Evolutionary conservation across 306 rosid species (phyloP).

Genomic region (Pyrus bretschneideri): DNA sequence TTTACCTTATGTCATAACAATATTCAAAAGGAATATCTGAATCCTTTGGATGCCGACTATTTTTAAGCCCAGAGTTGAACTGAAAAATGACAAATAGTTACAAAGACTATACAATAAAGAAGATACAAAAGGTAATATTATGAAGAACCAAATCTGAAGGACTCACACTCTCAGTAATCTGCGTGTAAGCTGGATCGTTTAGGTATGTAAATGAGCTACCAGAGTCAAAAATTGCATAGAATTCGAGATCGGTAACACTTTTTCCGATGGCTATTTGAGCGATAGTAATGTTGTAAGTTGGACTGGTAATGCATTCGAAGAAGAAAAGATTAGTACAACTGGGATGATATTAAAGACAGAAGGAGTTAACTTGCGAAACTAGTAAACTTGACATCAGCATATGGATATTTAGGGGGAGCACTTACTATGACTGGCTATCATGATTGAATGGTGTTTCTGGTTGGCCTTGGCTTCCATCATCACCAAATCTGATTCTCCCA

Average conservation of each 20-base stretch:
- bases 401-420: neutral
- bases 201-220: slow-evolving; percentile 85
- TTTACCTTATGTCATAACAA: slow-evolving; percentile 60
- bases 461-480: slow-evolving; percentile 52
- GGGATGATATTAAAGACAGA: slow-evolving; percentile 2
- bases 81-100: slow-evolving; percentile 27
- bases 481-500: slow-evolving; percentile 85
- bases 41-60: slow-evolving; percentile 20
- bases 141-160: neutral
- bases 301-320: slow-evolving; percentile 36
- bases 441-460: slow-evolving; percentile 64
- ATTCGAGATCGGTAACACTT: slow-evolving; percentile 33
- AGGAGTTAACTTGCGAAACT: neutral
- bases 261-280: slow-evolving; percentile 53
- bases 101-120: neutral
- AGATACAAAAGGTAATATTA: slow-evolving; percentile 10
- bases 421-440: slow-evolving; percentile 37
- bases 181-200: slow-evolving; percentile 63
- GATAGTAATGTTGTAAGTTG: slow-evolving; percentile 60
- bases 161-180: slow-evolving; percentile 55
- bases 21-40: slow-evolving; percentile 59
- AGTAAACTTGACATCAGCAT: neutral
- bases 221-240: slow-evolving; percentile 71
- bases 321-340: slow-evolving; percentile 17
- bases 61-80: slow-evolving; percentile 40